These are phyloP conservation scores for Eucalyptus cloeziana DNA, from an alignment of 345 rosid genomes.

Conservation along the genomic window DNA sequence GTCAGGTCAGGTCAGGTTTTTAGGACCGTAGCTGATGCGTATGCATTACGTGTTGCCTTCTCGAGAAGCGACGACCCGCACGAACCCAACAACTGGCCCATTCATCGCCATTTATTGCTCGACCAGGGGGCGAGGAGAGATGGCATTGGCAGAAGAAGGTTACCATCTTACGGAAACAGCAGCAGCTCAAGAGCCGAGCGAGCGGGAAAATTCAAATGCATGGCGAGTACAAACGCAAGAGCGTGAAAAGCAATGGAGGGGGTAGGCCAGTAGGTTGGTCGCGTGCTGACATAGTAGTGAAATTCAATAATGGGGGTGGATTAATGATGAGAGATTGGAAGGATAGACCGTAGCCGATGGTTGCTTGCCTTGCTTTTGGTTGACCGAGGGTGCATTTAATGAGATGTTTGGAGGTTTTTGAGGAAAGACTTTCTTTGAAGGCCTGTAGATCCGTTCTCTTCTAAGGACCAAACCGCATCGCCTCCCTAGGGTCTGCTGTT, in stretches of 20 bases:
- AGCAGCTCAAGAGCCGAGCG: background rate
- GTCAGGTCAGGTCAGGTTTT: background rate
- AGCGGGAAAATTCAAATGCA: background rate
- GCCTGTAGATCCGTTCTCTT: background rate
- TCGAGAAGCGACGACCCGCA: background rate
- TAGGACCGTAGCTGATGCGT: background rate
- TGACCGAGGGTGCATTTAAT: background rate
- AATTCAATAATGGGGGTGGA: background rate
- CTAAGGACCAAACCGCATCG: background rate
- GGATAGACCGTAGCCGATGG: background rate
- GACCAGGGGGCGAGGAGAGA: background rate
- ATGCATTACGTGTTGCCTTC: background rate
- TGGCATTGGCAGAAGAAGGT: background rate
- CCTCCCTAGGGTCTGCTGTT: background rate
- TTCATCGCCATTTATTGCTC: background rate
- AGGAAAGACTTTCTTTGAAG: background rate
- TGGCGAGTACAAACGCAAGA: background rate
- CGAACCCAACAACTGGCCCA: background rate
- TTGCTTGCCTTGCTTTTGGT: background rate
- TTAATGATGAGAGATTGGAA: background rate
- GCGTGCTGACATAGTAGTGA: background rate
- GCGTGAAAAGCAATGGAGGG: background rate
- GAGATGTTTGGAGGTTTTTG: background rate
- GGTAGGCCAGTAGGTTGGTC: background rate
- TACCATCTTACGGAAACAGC: background rate